A percentile compares a stretch with the other conserved stretches of the same genome.
phyloP scores from a whole-genome alignment of 495 filamentous ascomycete genomes.

The Physcia stellaris region DNA sequence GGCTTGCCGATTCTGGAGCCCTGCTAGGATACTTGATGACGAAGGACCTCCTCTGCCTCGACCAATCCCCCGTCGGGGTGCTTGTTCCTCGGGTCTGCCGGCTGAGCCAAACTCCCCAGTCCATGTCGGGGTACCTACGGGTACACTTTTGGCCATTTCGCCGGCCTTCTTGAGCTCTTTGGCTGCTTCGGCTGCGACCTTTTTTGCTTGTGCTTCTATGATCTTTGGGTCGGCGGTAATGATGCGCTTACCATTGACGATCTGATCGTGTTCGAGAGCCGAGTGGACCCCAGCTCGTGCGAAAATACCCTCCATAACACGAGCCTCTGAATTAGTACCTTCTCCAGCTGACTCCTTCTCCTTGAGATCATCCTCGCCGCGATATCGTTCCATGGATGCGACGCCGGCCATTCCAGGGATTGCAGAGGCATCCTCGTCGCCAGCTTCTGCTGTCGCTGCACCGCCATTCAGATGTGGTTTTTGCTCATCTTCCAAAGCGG shows the following conservation, averaged over 20 bases:
- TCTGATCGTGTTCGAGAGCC: conserved; percentile 77
- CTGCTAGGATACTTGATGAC: conserved; percentile 45
- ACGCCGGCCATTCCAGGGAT: conserved; percentile 43
- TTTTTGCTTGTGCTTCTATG: conserved; percentile 67
- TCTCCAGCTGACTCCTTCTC: conserved; percentile 27
- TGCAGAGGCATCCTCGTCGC: conserved; percentile 15
- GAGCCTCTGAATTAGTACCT: conserved; percentile 35
- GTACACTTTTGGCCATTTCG: conserved; percentile 53
- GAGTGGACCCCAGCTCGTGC: conserved; percentile 70
- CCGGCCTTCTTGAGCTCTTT: conserved; percentile 57
- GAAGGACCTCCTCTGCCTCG: conserved; percentile 25
- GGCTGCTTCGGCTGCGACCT: conserved; percentile 65
- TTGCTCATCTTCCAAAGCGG: conserved; percentile 5
- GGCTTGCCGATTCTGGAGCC: conserved; percentile 42
- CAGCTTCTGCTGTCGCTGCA: conserved; percentile 2
- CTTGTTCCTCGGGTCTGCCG: conserved; percentile 37
- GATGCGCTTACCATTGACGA: conserved; percentile 54
- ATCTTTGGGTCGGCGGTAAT: conserved; percentile 54
- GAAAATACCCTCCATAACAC: conserved; percentile 79
- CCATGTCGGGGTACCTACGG: conserved; percentile 85
- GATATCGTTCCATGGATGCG: conserved; percentile 41
- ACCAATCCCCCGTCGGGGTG: conserved; percentile 18
- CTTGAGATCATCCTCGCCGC: conserved; percentile 25
- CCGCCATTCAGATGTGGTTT: conserved; percentile 16
- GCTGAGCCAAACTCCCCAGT: conserved; percentile 69